phyloP scores from a whole-genome alignment of 352 stramenopile species.

The Globisporangium radiosum region DNA sequence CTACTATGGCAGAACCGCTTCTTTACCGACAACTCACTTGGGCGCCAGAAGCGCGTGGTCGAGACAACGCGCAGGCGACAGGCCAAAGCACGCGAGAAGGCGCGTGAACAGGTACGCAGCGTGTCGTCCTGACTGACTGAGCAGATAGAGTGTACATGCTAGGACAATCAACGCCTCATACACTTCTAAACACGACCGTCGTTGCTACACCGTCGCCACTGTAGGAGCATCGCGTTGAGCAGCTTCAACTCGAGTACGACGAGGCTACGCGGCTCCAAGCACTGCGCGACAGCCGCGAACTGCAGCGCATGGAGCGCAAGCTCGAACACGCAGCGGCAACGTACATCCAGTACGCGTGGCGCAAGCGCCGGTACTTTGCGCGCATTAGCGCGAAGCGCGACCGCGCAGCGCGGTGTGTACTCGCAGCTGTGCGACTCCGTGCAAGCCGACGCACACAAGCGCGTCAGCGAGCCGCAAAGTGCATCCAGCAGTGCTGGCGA shows the following conservation, averaged over 20 bases:
- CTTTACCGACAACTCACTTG: conserved; percentile 66
- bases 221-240: conserved; percentile 14
- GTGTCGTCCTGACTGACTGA: too few relatives aligned
- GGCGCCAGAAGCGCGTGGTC: conserved; percentile 40
- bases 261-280: conserved; percentile 23
- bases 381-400: conserved; percentile 7
- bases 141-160: too few relatives aligned
- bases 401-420: conserved; percentile 28
- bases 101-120: conserved; percentile 35
- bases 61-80: conserved; percentile 55
- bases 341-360: conserved; percentile 68
- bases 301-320: conserved; percentile 47
- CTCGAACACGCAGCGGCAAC: conserved; percentile 53
- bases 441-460: conserved; percentile 6
- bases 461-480: conserved; percentile 18
- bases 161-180: not conserved
- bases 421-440: conserved; percentile 26
- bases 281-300: conserved; percentile 44
- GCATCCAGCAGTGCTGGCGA: conserved; percentile 35
- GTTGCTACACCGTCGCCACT: not conserved
- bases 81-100: conserved; percentile 37
- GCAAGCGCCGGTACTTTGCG: conserved; percentile 15
- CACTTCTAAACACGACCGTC: not conserved
- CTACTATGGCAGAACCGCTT: conserved; percentile 44
- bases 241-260: conserved; percentile 44